Percentiles rank a stretch among this genome's conserved stretches.
Evolutionary conservation across 139 green algal species (phyloP).

Genomic region (Coelastrella sp.): DNA sequence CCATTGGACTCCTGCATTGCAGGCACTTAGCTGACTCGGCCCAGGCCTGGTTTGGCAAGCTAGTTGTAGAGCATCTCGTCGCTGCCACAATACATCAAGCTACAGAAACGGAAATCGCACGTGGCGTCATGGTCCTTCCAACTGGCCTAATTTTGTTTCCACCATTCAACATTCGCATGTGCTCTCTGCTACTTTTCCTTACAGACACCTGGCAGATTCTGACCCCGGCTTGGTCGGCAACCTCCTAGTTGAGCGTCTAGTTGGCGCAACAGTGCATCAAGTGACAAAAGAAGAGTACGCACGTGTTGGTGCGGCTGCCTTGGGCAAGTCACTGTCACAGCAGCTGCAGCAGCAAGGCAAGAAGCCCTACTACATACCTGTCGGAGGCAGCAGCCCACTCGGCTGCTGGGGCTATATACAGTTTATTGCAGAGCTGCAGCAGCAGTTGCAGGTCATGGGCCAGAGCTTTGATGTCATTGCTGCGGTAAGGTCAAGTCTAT

Average conservation of each 20-base stretch:
- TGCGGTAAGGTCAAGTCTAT: constrained; percentile 58
- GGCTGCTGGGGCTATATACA: constrained; percentile 94
- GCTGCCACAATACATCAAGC: too few relatives aligned
- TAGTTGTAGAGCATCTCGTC: too few relatives aligned
- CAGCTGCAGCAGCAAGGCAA: constrained; percentile 77
- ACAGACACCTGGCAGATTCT: constrained; percentile 44
- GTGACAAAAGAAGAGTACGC: constrained; percentile 95
- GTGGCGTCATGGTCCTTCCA: too few relatives aligned
- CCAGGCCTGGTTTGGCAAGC: too few relatives aligned
- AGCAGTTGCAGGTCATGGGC: constrained; percentile 61
- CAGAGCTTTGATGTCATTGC: constrained; percentile 82
- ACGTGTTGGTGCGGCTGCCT: constrained; percentile 61
- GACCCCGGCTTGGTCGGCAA: constrained; percentile 95
- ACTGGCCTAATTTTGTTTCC: too few relatives aligned
- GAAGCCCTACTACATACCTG: constrained; percentile 92
- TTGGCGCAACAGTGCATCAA: constrained; percentile 82
- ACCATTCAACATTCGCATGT: too few relatives aligned
- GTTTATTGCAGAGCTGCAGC: constrained; percentile 82
- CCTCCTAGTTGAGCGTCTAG: constrained; percentile 91
- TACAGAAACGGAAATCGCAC: too few relatives aligned
- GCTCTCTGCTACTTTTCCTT: not conserved
- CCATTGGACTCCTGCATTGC: not conserved
- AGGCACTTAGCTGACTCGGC: constrained; percentile 56
- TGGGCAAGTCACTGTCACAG: constrained; percentile 69
- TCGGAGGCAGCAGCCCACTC: constrained; percentile 89